Conservation (phyloP, 331 rosid species). For the Cydonia oblonga region DNA sequence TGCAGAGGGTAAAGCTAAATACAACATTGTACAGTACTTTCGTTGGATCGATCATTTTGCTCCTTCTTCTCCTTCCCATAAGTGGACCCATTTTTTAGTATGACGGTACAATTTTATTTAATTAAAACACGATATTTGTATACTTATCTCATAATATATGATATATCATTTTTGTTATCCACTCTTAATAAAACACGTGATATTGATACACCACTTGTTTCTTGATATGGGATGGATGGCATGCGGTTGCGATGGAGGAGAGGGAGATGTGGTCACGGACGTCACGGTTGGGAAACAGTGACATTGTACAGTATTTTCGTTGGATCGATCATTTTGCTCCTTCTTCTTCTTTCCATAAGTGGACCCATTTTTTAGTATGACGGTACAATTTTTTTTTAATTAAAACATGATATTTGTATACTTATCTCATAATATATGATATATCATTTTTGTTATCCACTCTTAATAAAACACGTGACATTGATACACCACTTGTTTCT, state of each 20-base stretch:
- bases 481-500: not conserved
- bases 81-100: too few species aligned
- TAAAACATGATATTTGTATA: too few species aligned
- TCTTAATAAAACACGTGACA: not conserved
- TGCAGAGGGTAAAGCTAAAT: not conserved
- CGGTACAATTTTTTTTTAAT: too few species aligned
- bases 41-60: not conserved
- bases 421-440: not conserved
- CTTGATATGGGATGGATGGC: not conserved
- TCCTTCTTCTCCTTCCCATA: too few species aligned
- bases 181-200: not conserved
- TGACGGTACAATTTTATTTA: too few species aligned
- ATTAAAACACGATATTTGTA: too few species aligned
- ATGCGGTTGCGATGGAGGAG: not conserved
- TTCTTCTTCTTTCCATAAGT: too few species aligned
- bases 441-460: too few species aligned
- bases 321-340: not conserved
- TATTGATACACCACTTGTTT: not conserved
- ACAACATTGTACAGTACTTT: not conserved
- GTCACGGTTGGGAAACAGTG: slow-evolving; percentile 12
- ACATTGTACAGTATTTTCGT: not conserved
- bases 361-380: too few species aligned
- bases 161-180: too few species aligned
- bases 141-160: not conserved
- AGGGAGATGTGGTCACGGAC: slow-evolving; percentile 24